Conservation (phyloP, 2,329 filamentous ascomycete species). For the Thelonectria olida region DNA sequence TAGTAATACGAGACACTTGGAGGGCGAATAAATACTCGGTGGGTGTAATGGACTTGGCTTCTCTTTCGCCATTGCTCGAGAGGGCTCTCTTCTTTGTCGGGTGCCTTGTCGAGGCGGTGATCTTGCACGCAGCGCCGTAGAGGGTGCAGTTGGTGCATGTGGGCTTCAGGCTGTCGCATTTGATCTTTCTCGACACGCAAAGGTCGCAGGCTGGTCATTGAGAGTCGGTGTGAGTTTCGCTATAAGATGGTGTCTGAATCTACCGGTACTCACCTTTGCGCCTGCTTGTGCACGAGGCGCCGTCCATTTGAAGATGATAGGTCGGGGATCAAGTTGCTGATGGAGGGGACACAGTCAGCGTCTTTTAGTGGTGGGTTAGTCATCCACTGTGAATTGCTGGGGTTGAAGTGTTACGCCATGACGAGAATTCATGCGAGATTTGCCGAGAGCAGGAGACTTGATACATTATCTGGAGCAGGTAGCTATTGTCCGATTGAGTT, state of each 20-base stretch:
- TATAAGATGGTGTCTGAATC: not conserved
- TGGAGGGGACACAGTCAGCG: not conserved
- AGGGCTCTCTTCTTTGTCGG: conserved; percentile 14
- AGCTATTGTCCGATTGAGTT: too few relatives aligned
- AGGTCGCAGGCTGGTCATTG: conserved; percentile 44
- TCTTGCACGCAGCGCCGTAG: conserved; percentile 45
- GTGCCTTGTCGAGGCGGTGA: conserved; percentile 5
- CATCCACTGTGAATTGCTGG: not conserved
- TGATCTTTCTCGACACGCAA: conserved; percentile 52
- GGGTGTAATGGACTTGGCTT: not conserved
- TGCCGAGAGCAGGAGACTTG: too few relatives aligned
- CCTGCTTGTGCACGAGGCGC: conserved; percentile 22
- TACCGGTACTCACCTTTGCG: conserved; percentile 25
- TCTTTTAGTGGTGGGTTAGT: not conserved
- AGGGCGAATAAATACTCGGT: not conserved
- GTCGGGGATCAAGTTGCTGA: not conserved
- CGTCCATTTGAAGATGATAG: conserved; percentile 11
- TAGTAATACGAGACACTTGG: not conserved
- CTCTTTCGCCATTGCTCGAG: not conserved
- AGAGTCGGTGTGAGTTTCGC: too few relatives aligned
- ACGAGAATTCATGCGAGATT: too few relatives aligned
- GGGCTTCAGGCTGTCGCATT: conserved; percentile 50
- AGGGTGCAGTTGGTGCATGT: conserved; percentile 50
- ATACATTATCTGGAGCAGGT: too few relatives aligned
- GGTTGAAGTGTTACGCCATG: too few relatives aligned